These are phyloP conservation scores for Alternaria arbusti DNA, from an alignment of 2,329 filamentous ascomycete genomes.

Conservation along the genomic window DNA sequence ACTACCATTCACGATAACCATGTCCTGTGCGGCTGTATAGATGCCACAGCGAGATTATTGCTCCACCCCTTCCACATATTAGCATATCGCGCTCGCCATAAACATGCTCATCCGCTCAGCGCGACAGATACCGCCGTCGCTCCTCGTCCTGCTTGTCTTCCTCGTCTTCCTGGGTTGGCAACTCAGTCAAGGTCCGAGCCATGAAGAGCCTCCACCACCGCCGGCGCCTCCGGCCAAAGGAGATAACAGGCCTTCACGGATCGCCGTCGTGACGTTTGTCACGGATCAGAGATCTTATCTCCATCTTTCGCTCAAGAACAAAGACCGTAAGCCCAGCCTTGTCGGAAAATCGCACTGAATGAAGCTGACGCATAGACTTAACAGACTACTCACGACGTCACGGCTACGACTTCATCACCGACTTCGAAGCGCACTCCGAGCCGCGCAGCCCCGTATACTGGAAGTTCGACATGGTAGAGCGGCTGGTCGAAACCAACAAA, in stretches of 20 bases:
- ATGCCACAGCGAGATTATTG: conserved; percentile 5
- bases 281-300: conserved; percentile 47
- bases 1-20: conserved; percentile 17
- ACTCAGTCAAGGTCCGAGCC: conserved; percentile 29
- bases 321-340: conserved; percentile 38
- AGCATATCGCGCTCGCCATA: neutral
- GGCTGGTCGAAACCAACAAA: conserved; percentile 40
- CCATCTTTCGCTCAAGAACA: conserved; percentile 46
- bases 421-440: conserved; percentile 46
- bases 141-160: conserved; percentile 34
- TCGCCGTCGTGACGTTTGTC: conserved; percentile 47
- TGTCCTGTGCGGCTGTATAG: conserved; percentile 2
- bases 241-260: conserved; percentile 26
- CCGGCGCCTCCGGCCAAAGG: neutral
- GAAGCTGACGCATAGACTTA: conserved; percentile 3
- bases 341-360: no score
- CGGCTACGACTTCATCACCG: conserved; percentile 49
- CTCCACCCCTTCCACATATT: neutral
- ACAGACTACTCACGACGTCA: conserved; percentile 50
- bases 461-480: conserved; percentile 50
- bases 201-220: conserved; percentile 19
- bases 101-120: conserved; percentile 39
- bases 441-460: conserved; percentile 40
- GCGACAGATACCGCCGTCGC: conserved; percentile 25
- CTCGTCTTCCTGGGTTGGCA: conserved; percentile 42